Evolutionary conservation across 768 basidiomycete genomes (phyloP), one percentile per base, ranked within the genome.

Genomic region (Calocera cornea): DNA sequence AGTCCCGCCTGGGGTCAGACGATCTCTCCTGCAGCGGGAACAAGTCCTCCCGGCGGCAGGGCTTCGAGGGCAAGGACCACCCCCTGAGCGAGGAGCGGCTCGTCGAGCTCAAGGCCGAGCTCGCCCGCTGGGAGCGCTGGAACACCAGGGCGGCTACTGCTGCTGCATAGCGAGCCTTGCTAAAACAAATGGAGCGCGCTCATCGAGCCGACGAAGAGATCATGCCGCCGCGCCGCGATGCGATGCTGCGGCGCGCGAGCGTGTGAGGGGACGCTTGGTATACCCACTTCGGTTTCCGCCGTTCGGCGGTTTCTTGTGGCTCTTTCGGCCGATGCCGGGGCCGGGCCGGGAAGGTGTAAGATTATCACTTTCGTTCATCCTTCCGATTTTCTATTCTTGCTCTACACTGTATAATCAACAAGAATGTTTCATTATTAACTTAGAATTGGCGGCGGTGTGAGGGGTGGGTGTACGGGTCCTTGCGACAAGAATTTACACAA

Each of bases 11-110:
- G 24, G 70, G 68, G 16, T 60, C 54, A 22, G 54, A 60, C 31
- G 54, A 60, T 19, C 31, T 60, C 14, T 29, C 66, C 74, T 24
- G 65, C 69, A 22, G 44, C 71, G 60, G 73, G 71, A 47, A 72
- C 65, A 47, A 41, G 1, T 72, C 82, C 41, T 77, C 77, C 34
- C 76, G 79, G 71, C 76, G 78, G 41, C 83, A 86, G 29, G 80
- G 81, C 76, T 84, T 86, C 29, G 68, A 72, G 34, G 65, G 71
- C 19, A 75, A 79, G 17, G 78, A 79, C 11, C 92, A 94, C 76
- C 92, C 91, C 1, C 80, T 88, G 24, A 83, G 85, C 60, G 83
- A 85, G 69, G 79, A 83, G 54, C 82, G 92, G 49, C 80, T 89
- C 12, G 77, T 80, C 70, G 79, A 80, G 47, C 79, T 93, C 65